phyloP scores from a whole-genome alignment of 2,329 filamentous ascomycete genomes.

The Aspergillus hortae region DNA sequence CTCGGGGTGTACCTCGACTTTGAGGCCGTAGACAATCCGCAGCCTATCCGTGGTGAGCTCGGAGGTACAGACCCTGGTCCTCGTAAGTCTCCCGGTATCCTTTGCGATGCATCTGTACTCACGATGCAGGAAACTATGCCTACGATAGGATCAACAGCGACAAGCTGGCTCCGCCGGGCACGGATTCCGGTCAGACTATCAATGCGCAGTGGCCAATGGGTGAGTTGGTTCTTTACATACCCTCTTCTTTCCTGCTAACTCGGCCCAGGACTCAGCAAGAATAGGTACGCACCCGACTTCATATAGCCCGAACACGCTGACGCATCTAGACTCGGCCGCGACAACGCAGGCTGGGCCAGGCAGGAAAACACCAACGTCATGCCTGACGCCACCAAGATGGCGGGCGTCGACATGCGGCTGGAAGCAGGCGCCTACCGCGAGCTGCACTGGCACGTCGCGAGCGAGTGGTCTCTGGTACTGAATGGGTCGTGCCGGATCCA shows the following conservation, averaged over 20 bases:
- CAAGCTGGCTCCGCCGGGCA: constrained; percentile 51
- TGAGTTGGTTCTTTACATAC: constrained; percentile 4
- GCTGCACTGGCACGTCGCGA: constrained; percentile 52
- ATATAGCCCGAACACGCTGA: background rate
- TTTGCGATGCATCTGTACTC: background rate
- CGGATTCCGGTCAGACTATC: constrained; percentile 43
- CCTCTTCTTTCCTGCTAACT: constrained; percentile 4
- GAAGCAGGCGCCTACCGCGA: constrained; percentile 59
- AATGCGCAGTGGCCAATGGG: constrained; percentile 55
- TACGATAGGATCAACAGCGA: constrained; percentile 57
- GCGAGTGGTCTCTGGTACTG: constrained; percentile 38
- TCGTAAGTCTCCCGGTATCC: constrained; percentile 24
- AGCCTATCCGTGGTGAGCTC: constrained; percentile 52
- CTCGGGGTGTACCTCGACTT: constrained; percentile 56
- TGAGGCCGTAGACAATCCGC: constrained; percentile 48
- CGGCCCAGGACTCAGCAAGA: constrained; percentile 41
- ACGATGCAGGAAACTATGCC: constrained; percentile 38
- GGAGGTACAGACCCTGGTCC: constrained; percentile 54
- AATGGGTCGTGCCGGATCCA: constrained; percentile 38
- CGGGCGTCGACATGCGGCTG: constrained; percentile 58
- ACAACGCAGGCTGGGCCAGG: constrained; percentile 52
- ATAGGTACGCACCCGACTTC: constrained; percentile 29
- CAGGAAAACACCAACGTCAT: constrained; percentile 53
- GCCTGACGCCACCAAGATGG: constrained; percentile 50
- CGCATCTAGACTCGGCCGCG: constrained; percentile 35